phyloP scores from a whole-genome alignment of 1,284 basidiomycete species.

The Anthracocystis setariae region DNA sequence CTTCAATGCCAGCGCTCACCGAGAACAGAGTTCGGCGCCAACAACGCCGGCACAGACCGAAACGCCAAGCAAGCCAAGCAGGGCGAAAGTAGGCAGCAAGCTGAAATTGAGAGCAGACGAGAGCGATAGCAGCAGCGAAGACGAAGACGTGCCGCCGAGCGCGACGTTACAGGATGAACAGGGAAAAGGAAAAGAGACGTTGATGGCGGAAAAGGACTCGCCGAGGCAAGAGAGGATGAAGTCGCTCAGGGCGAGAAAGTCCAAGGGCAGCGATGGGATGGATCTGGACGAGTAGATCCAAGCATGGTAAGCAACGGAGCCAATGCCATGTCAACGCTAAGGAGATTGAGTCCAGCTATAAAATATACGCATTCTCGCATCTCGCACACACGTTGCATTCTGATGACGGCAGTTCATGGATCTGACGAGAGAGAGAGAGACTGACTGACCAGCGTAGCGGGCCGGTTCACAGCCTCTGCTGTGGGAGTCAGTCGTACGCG shows the following conservation, averaged over 20 bases:
- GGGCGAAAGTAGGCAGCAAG: constrained; percentile 12
- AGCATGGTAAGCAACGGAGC: background rate
- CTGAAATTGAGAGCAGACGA: constrained; percentile 33
- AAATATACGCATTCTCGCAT: no score
- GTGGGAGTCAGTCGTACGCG: constrained; percentile 34
- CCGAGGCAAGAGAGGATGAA: constrained; percentile 9
- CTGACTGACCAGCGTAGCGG: no score
- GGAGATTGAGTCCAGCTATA: no score
- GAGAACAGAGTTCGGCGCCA: background rate
- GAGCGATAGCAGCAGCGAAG: constrained; percentile 5
- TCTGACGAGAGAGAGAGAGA: background rate
- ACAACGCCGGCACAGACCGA: constrained; percentile 2
- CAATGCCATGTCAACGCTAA: no score
- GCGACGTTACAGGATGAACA: constrained; percentile 8
- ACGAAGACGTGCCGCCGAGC: background rate
- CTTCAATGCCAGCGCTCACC: constrained; percentile 21
- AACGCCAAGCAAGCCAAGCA: constrained; percentile 33
- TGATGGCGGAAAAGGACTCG: constrained; percentile 10
- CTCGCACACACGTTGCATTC: background rate
- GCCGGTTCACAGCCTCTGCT: constrained; percentile 2
- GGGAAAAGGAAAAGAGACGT: constrained; percentile 1
- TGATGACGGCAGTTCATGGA: background rate
- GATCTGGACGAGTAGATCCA: constrained; percentile 46
- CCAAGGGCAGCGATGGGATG: constrained; percentile 23
- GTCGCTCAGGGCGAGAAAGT: constrained; percentile 27